phyloP scores from a whole-genome alignment of 2,329 filamentous ascomycete genomes.

The Verticillium albo-atrum region DNA sequence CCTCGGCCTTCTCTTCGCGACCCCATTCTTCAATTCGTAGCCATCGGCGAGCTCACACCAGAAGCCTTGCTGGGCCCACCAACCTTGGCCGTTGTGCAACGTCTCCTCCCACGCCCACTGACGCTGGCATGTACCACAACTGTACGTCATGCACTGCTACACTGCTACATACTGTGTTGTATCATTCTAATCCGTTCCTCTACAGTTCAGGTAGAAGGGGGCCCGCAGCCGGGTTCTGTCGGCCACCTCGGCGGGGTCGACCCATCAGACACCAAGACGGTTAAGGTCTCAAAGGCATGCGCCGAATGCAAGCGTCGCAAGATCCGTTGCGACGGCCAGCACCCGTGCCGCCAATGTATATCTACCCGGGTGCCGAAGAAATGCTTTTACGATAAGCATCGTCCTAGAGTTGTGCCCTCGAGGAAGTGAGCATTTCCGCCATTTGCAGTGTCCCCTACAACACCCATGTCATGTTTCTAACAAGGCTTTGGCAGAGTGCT shows the following conservation, averaged over 20 bases:
- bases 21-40: not conserved
- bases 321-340: slow-evolving; percentile 62
- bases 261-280: slow-evolving; percentile 36
- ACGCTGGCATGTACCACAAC: not conserved
- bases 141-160: not conserved
- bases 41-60: not conserved
- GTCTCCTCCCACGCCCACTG: not conserved
- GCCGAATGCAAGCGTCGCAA: slow-evolving; percentile 57
- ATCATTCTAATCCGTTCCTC: not conserved
- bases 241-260: slow-evolving; percentile 30
- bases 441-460: not conserved
- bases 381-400: slow-evolving; percentile 78
- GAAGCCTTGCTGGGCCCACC: not conserved
- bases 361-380: slow-evolving; percentile 76
- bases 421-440: slow-evolving; percentile 51
- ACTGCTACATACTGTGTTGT: not conserved
- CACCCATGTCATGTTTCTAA: not conserved
- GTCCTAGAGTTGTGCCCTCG: slow-evolving; percentile 71
- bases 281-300: slow-evolving; percentile 56
- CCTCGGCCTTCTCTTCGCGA: not conserved
- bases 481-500: slow-evolving; percentile 30
- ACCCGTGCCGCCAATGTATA: slow-evolving; percentile 77
- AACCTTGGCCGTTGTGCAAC: not conserved
- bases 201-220: not conserved
- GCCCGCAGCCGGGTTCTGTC: not conserved